These are phyloP conservation scores for Rutstroemia sp. DNA, from an alignment of 2,329 filamentous ascomycete genomes.

Conservation along the genomic window DNA sequence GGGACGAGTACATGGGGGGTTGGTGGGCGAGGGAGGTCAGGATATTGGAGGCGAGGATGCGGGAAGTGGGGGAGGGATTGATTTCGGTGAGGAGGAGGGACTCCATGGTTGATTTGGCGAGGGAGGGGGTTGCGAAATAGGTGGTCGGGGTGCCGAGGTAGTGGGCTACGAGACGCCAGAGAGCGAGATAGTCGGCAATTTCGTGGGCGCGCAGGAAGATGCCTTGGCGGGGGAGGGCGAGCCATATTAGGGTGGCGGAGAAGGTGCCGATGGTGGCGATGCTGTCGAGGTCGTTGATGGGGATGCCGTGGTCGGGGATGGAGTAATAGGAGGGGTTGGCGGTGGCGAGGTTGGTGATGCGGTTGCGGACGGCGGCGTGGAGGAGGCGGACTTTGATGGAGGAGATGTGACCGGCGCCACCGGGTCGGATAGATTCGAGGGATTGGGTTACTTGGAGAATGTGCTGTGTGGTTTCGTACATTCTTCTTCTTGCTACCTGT, in stretches of 20 bases:
- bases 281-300: constrained; percentile 69
- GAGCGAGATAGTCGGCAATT: constrained; percentile 60
- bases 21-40: constrained; percentile 53
- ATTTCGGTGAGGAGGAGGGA: constrained; percentile 60
- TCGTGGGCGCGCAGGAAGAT: constrained; percentile 57
- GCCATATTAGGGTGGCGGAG: constrained; percentile 58
- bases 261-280: constrained; percentile 67
- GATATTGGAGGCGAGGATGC: constrained; percentile 66
- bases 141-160: constrained; percentile 62
- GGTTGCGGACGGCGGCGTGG: constrained; percentile 58
- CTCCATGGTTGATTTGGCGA: constrained; percentile 59
- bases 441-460: constrained; percentile 63
- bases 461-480: constrained; percentile 70
- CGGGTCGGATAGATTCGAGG: constrained; percentile 58
- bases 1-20: constrained; percentile 33
- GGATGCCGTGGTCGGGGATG: constrained; percentile 49
- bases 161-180: constrained; percentile 70
- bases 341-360: constrained; percentile 53
- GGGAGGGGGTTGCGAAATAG: constrained; percentile 47
- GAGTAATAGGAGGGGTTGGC: constrained; percentile 55
- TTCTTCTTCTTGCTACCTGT: constrained; percentile 52
- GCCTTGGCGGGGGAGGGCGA: constrained; percentile 65
- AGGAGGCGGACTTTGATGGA: constrained; percentile 62
- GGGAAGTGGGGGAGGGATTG: constrained; percentile 53
- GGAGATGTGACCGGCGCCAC: constrained; percentile 57